phyloP scores from a whole-genome alignment of 2,329 filamentous ascomycete species.

The Penicillium sp. region DNA sequence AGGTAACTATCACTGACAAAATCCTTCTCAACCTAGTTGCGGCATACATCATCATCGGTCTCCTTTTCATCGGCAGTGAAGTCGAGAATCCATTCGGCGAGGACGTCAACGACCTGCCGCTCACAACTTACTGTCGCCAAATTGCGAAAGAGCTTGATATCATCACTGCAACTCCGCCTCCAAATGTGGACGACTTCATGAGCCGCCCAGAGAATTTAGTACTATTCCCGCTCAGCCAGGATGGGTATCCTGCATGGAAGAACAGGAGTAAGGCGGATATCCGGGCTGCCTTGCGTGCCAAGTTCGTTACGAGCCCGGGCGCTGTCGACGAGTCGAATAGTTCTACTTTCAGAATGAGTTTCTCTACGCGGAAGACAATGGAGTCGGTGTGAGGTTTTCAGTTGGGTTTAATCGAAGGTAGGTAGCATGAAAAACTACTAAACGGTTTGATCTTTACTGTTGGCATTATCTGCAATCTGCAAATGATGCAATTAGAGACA shows the following conservation, averaged over 20 bases:
- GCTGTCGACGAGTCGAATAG: conserved; percentile 20
- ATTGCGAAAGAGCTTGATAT: conserved; percentile 73
- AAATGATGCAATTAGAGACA: too few species aligned
- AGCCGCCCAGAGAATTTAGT: conserved; percentile 39
- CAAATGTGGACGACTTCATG: conserved; percentile 54
- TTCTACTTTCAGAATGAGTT: conserved; percentile 24
- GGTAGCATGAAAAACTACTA: too few species aligned
- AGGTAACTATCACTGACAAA: not conserved
- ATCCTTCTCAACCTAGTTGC: conserved; percentile 46
- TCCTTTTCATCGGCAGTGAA: conserved; percentile 74
- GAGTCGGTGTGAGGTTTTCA: conserved; percentile 12
- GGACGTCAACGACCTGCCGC: conserved; percentile 78
- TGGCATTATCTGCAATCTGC: too few species aligned
- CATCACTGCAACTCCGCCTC: conserved; percentile 62
- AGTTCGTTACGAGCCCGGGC: conserved; percentile 30
- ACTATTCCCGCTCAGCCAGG: conserved; percentile 43
- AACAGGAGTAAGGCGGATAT: conserved; percentile 51
- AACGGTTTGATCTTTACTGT: too few species aligned
- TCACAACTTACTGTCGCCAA: conserved; percentile 77
- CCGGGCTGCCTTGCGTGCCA: conserved; percentile 41
- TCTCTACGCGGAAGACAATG: conserved; percentile 19
- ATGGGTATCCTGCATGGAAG: conserved; percentile 53
- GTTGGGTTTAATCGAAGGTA: too few species aligned
- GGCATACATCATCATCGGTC: conserved; percentile 80
- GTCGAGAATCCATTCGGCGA: conserved; percentile 84